Conservation (phyloP, 2,329 filamentous ascomycete genomes). For the Sphaerostilbella broomeana region DNA sequence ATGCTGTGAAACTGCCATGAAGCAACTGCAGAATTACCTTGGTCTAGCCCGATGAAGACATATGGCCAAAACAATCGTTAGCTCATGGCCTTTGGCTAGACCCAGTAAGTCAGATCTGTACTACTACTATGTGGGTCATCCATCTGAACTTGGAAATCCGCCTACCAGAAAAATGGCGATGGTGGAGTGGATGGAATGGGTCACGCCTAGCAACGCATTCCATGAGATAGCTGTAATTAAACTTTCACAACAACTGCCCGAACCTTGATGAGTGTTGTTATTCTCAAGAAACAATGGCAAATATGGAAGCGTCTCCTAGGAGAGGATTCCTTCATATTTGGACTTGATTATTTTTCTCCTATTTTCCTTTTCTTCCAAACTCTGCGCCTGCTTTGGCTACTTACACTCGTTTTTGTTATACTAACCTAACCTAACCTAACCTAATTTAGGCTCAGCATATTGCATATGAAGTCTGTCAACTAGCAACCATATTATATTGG, state of each 20-base stretch:
- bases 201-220: conserved; percentile 35
- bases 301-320: conserved; percentile 1
- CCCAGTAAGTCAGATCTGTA: no score
- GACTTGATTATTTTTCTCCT: neutral
- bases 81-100: no score
- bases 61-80: no score
- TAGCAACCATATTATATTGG: no score
- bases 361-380: neutral
- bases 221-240: conserved; percentile 24
- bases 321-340: neutral
- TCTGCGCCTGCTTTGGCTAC: no score
- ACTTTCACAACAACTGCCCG: conserved; percentile 15
- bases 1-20: no score
- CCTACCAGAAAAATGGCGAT: conserved; percentile 9
- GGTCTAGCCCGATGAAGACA: neutral
- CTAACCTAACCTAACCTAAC: no score
- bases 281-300: conserved; percentile 1
- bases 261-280: conserved; percentile 1
- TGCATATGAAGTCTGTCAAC: no score
- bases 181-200: conserved; percentile 28
- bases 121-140: neutral
- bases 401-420: no score
- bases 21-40: neutral
- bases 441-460: no score
- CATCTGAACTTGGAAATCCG: neutral